phyloP scores from a whole-genome alignment of 768 basidiomycete species.

The Amanita subjunquillea region DNA sequence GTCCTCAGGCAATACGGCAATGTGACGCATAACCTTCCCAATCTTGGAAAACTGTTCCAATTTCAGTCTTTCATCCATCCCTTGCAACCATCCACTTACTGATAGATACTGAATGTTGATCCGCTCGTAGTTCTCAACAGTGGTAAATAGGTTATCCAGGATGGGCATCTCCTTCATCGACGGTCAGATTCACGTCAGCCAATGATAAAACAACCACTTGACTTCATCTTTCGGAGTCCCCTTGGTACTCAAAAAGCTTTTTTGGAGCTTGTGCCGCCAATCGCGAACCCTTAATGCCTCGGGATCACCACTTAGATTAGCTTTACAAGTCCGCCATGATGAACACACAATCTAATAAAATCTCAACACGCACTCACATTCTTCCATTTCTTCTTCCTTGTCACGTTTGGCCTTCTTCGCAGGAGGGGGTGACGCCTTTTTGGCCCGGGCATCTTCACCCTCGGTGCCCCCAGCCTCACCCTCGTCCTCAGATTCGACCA shows the following conservation, averaged over 20 bases:
- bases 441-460: slow-evolving; percentile 39
- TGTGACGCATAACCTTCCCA: slow-evolving; percentile 84
- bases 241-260: slow-evolving; percentile 68
- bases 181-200: slow-evolving; percentile 3
- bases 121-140: slow-evolving; percentile 64
- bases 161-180: slow-evolving; percentile 60
- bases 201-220: slow-evolving; percentile 13
- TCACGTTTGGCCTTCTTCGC: slow-evolving; percentile 53
- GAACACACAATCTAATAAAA: background rate
- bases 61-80: background rate
- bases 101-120: slow-evolving; percentile 71
- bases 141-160: slow-evolving; percentile 62
- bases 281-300: slow-evolving; percentile 63
- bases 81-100: slow-evolving; percentile 14
- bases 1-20: slow-evolving; percentile 42
- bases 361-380: slow-evolving; percentile 27
- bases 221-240: slow-evolving; percentile 57
- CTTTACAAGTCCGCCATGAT: slow-evolving; percentile 10
- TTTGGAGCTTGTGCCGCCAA: slow-evolving; percentile 90
- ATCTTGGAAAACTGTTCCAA: slow-evolving; percentile 63
- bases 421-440: slow-evolving; percentile 44
- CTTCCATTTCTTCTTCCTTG: slow-evolving; percentile 52
- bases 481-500: slow-evolving; percentile 63
- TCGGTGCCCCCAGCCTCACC: slow-evolving; percentile 41
- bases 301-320: slow-evolving; percentile 57